Base-by-base conservation (phyloP, 2,329 filamentous ascomycete genomes). In the Colletotrichum viniferum region DNA sequence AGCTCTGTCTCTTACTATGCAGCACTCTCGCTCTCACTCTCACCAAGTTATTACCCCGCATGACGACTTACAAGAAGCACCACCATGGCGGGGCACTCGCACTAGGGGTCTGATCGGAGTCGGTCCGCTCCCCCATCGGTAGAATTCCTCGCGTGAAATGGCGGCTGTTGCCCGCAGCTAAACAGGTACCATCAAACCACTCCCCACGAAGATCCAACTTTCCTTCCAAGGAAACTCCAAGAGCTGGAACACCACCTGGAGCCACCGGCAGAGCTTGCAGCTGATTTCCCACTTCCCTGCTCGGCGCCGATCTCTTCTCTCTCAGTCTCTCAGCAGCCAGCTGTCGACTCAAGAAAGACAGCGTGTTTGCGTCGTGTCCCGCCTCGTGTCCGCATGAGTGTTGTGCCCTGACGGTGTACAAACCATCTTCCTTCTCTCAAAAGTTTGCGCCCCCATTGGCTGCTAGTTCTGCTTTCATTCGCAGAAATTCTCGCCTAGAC, bases 31-130 rank as follows among this genome's bases (percentile, higher is more conserved):
- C 38, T 43, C 38, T 28, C 55, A 28, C 16, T 28, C 55, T 58
- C 55, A 58, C 26, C 55, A 58, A 21, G 13, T 43, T 52, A 9
- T 16, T 71, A 66, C 72, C 60, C 72, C 72, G 72, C 72, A 74
- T 74, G 68, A 71, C 72, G 67, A 62, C 58, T 62, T 36, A 62
- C 30, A 61, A 69, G 52, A 48, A n/a, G 38, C 38, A 36, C 14
- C 16, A n/a, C 38, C 32, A 71, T 74, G 71, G 72, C 65, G 72
- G 72, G 72, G 72, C 67, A 73, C 14, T 16, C 34, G 36, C 38
- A 21, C 48, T 55, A 38, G 60, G 68, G 28, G 68, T 32, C 52
- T 32, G 18, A 61, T 58, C 67, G 68, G 72, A 55, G 36, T 62
- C n/a, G 14, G 21, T 58, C n/a, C 18, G 58, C 58, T 21, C 34